Conservation (phyloP, 768 basidiomycete genomes). For the Hygrophoropsis aurantiaca region DNA sequence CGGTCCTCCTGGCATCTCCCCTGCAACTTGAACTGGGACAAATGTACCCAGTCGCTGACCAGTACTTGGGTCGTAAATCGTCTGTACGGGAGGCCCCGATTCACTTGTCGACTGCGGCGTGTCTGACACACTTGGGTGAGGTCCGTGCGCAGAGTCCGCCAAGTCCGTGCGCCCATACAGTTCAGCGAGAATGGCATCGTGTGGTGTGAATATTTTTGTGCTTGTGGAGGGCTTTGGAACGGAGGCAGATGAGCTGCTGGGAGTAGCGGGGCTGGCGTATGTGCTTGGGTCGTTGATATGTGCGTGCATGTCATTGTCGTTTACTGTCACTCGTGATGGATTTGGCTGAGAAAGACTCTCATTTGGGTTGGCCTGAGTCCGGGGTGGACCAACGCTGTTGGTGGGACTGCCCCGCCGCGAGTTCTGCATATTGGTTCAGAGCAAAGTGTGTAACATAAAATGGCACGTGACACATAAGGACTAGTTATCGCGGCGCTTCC, state of each 20-base stretch:
- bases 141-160: conserved; percentile 7
- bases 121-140: conserved; percentile 7
- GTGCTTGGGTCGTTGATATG: conserved; percentile 25
- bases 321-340: conserved; percentile 17
- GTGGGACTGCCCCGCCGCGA: conserved; percentile 28
- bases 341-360: conserved; percentile 7
- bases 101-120: not conserved
- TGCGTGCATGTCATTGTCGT: conserved; percentile 14
- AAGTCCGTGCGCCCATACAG: conserved; percentile 36
- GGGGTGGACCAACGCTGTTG: not conserved
- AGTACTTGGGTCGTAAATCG: conserved; percentile 34
- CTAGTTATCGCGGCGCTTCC: no score
- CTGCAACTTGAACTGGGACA: conserved; percentile 1
- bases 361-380: conserved; percentile 12
- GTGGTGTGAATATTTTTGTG: conserved; percentile 45
- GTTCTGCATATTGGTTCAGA: conserved; percentile 26
- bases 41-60: conserved; percentile 24
- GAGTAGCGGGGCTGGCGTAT: conserved; percentile 14
- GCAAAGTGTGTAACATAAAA: conserved; percentile 2
- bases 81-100: conserved; percentile 6
- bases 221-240: not conserved
- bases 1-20: not conserved
- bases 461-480: no score
- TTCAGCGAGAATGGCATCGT: conserved; percentile 61
- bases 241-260: conserved; percentile 6